Evolutionary conservation across 1,284 basidiomycete species (phyloP).

Genomic region (Lentinula novae-zelandiae): DNA sequence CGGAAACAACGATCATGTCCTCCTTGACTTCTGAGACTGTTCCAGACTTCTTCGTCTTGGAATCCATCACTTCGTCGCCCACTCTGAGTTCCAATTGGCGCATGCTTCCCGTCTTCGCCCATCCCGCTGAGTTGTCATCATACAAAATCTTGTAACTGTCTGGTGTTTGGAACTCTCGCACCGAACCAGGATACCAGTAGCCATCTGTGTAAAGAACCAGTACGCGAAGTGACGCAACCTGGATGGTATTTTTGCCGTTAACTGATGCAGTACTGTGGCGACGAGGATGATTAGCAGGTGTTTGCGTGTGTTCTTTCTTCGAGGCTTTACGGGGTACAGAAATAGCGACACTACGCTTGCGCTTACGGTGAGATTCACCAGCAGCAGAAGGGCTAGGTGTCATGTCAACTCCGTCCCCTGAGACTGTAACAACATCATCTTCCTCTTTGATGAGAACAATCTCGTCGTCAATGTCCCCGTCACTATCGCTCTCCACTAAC

Average conservation of each 20-base stretch:
- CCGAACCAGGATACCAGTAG: conserved; percentile 58
- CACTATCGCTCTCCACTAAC: conserved; percentile 16
- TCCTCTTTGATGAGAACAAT: conserved; percentile 23
- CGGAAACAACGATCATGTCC: conserved; percentile 33
- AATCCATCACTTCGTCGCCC: conserved; percentile 38
- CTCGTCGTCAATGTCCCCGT: conserved; percentile 16
- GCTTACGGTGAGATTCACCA: conserved; percentile 36
- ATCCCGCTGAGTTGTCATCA: conserved; percentile 49
- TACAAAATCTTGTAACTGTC: conserved; percentile 48
- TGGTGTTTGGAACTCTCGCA: conserved; percentile 27
- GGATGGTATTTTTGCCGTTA: neutral
- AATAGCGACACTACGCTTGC: conserved; percentile 37
- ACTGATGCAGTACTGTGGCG: conserved; percentile 17
- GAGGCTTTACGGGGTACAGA: neutral
- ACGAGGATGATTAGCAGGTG: conserved; percentile 13
- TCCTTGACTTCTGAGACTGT: conserved; percentile 24
- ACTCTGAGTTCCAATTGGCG: conserved; percentile 44
- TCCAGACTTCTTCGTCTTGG: neutral
- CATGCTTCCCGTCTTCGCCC: conserved; percentile 47
- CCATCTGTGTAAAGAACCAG: conserved; percentile 61
- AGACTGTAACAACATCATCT: conserved; percentile 37
- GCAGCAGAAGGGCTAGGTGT: conserved; percentile 17
- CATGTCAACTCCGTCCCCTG: conserved; percentile 42
- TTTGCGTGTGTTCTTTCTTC: conserved; percentile 16
- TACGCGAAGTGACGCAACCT: conserved; percentile 38